Base-by-base conservation (phyloP, 441 rosid genomes). In the Capsella rubella region DNA sequence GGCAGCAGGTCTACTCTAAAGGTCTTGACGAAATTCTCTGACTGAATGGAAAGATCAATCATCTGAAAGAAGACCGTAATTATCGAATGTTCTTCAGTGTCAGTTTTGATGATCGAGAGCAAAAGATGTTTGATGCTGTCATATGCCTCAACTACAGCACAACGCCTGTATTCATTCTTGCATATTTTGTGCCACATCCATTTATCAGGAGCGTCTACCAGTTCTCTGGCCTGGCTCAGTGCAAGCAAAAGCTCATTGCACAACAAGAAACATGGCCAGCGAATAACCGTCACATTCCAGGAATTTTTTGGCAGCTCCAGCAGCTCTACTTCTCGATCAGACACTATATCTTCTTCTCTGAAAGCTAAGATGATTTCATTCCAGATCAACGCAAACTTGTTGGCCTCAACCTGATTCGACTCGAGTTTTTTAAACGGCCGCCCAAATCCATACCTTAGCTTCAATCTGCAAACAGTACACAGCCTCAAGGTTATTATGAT, bases 301-400 rank as follows among this genome's bases (percentile, higher is more conserved):
- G 91, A 77, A 82, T 88, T 86, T 61, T 83, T 88, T 29, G 95
- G 89, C 77, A 93, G 83, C 83, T 91, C 98, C 82, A 93, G 76
- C 49, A 93, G 81, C 81, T 91, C 98, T 40, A 88, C 85, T 81
- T 93, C 98, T 11, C 31, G 57, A 76, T 93, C 97, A 77, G 96
- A 88, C 64, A 93, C 84, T 46, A 91, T 89, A 84, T 93, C 98
- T 77, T 93, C 98, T 76, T 93, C 98, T 82, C 98, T 84, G 80
- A 93, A 91, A 47, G 79, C 86, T 37, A 73, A 28, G 72, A 93
- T 86, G 43, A 93, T 86, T 87, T 91, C 94, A 78, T 93, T 91
- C 98, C 98, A 93, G 64, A 93, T 82, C 86, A 91, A 82, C 25
- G 98, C 89, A 80, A 93, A 93, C 76, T 85, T 93, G 75, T 82